Percentiles rank a stretch among this genome's conserved stretches.
These are phyloP conservation scores for Cladosporium sp. DNA, from an alignment of 2,329 filamentous ascomycete genomes.

Conservation along the genomic window DNA sequence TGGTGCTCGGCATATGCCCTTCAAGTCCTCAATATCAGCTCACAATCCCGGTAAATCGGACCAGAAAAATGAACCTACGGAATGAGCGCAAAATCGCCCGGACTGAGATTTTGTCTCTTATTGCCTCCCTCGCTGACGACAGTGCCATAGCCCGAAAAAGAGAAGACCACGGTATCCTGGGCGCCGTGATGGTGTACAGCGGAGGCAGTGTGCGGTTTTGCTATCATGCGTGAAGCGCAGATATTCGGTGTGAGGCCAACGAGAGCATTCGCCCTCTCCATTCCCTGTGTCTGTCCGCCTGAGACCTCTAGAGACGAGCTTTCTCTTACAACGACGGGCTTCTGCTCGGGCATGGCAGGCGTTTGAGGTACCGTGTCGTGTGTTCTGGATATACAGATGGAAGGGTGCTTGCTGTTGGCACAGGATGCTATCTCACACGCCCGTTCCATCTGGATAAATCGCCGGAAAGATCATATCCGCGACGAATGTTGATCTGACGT, in stretches of 20 bases:
- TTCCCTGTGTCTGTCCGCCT: slow-evolving; percentile 46
- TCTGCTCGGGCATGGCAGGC: slow-evolving; percentile 20
- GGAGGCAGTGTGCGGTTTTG: slow-evolving; percentile 58
- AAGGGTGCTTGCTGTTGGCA: no score
- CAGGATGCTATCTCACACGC: not conserved
- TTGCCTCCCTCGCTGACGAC: slow-evolving; percentile 57
- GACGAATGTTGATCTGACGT: no score
- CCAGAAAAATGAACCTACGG: slow-evolving; percentile 36
- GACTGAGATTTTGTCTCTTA: slow-evolving; percentile 53
- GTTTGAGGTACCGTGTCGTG: not conserved
- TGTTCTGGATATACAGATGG: no score
- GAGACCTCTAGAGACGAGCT: slow-evolving; percentile 42
- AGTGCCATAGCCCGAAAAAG: slow-evolving; percentile 56
- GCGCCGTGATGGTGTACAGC: slow-evolving; percentile 66
- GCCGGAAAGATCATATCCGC: no score
- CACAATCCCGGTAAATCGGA: not conserved
- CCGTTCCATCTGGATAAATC: no score
- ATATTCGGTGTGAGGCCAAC: slow-evolving; percentile 61
- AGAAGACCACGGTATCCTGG: slow-evolving; percentile 66
- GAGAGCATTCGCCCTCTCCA: slow-evolving; percentile 55
- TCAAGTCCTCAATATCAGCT: not conserved
- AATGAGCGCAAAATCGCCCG: slow-evolving; percentile 67
- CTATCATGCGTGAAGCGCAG: slow-evolving; percentile 63
- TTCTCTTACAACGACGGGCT: slow-evolving; percentile 51
- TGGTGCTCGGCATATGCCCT: slow-evolving; percentile 65